Percentiles rank a stretch among this genome's conserved stretches.
Conservation (phyloP, 495 filamentous ascomycete species). For the Symbiotaphrina buchneri region DNA sequence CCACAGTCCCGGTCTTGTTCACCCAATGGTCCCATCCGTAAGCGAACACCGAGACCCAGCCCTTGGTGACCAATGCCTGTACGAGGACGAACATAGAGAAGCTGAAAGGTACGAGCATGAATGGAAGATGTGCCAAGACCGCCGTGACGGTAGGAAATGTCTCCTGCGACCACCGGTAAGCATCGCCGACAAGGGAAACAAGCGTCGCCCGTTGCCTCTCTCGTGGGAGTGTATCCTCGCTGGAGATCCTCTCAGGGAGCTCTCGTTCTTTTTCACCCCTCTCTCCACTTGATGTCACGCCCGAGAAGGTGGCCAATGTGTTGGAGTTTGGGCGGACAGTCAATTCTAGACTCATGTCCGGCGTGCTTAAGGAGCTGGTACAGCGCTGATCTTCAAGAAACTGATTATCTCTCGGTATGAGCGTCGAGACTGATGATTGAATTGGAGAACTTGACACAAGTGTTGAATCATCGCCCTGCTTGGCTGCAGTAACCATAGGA, state of each 20-base stretch:
- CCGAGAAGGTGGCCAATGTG: neutral
- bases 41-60: slow-evolving; percentile 43
- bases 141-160: slow-evolving; percentile 42
- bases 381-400: too few species aligned
- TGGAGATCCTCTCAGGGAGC: slow-evolving; percentile 7
- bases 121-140: slow-evolving; percentile 33
- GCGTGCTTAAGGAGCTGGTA: slow-evolving; percentile 7
- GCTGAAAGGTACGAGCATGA: slow-evolving; percentile 38
- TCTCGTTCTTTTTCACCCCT: slow-evolving; percentile 7
- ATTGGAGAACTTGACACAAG: too few species aligned
- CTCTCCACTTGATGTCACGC: slow-evolving; percentile 4
- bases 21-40: slow-evolving; percentile 49
- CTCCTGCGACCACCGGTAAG: slow-evolving; percentile 31
- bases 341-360: slow-evolving; percentile 7
- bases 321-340: slow-evolving; percentile 1
- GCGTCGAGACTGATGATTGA: too few species aligned
- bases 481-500: too few species aligned
- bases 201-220: slow-evolving; percentile 15
- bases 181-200: slow-evolving; percentile 17
- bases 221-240: slow-evolving; percentile 2
- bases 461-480: neutral
- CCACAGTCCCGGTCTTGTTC: slow-evolving; percentile 35
- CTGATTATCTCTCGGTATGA: too few species aligned
- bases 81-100: slow-evolving; percentile 48
- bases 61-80: slow-evolving; percentile 39